Evolutionary conservation across 2,329 filamentous ascomycete species (phyloP).

Genomic region (Diaporthe destruens): DNA sequence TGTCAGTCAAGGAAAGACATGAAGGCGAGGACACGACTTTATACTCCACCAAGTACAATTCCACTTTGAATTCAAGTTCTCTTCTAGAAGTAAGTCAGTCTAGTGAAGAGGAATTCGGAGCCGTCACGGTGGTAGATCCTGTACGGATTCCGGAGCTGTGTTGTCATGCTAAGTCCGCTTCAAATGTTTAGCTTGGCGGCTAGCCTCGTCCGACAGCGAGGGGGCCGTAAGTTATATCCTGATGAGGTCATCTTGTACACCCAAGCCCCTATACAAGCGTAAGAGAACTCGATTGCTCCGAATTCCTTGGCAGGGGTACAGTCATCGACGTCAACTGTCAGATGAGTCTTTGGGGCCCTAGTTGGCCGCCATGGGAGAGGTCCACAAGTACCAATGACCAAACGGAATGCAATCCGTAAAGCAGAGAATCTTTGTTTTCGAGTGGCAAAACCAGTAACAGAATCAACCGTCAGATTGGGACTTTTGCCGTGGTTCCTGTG

Average conservation of each 20-base stretch:
- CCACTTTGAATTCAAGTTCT: neutral
- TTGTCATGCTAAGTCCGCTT: neutral
- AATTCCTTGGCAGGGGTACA: constrained; percentile 2
- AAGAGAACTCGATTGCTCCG: neutral
- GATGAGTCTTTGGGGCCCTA: too few relatives aligned
- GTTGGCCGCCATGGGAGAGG: too few relatives aligned
- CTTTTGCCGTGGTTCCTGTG: too few relatives aligned
- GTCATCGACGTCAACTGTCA: neutral
- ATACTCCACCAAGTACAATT: neutral
- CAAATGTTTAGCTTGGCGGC: constrained; percentile 29
- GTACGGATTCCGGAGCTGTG: constrained; percentile 7
- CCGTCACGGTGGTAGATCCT: neutral
- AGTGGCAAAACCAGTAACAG: too few relatives aligned
- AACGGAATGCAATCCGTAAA: neutral
- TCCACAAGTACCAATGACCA: too few relatives aligned
- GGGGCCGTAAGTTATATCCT: neutral
- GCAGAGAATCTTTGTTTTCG: too few relatives aligned
- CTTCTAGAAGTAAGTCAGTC: neutral
- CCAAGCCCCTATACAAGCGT: too few relatives aligned
- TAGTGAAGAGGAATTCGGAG: neutral
- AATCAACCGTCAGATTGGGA: too few relatives aligned
- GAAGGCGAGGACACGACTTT: neutral
- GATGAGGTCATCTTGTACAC: constrained; percentile 11
- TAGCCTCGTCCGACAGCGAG: neutral
- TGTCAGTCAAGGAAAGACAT: neutral